A percentile compares a stretch with the other conserved stretches of the same genome.
phyloP scores from a whole-genome alignment of 148 eudicot genomes.

The Gaultheria prostrata region DNA sequence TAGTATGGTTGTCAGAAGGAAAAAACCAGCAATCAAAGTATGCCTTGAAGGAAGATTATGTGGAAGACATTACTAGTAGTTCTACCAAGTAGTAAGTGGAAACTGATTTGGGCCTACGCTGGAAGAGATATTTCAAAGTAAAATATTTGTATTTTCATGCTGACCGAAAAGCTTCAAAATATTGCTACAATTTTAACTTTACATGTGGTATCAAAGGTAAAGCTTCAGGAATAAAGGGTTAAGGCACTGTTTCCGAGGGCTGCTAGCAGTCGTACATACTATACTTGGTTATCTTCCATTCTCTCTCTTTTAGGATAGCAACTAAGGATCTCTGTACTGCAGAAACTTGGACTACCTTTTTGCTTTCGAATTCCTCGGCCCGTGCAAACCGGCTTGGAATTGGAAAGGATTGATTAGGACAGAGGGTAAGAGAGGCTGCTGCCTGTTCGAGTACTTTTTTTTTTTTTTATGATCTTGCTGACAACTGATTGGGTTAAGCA shows the following conservation, averaged over 20 bases:
- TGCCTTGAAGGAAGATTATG: neutral
- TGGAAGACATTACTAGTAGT: neutral
- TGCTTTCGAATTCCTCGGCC: too few species aligned
- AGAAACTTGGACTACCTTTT: too few species aligned
- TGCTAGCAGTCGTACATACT: neutral
- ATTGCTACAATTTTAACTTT: neutral
- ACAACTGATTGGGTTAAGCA: too few species aligned
- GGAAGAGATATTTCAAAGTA: neutral
- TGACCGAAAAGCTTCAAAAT: neutral
- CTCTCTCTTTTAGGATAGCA: too few species aligned
- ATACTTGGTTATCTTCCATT: too few species aligned
- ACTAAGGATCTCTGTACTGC: too few species aligned
- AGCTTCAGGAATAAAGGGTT: neutral
- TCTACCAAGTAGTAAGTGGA: too few species aligned
- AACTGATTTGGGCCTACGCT: neutral
- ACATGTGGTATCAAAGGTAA: neutral
- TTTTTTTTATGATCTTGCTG: too few species aligned
- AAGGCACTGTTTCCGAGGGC: neutral
- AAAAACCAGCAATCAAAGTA: neutral
- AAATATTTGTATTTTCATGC: neutral
- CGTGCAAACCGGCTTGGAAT: too few species aligned
- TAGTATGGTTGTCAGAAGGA: neutral
- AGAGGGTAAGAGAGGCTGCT: too few species aligned
- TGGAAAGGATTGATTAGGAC: too few species aligned
- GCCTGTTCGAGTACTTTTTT: too few species aligned